phyloP scores from a whole-genome alignment of 139 green algal species.

The Chlorella sp. region DNA sequence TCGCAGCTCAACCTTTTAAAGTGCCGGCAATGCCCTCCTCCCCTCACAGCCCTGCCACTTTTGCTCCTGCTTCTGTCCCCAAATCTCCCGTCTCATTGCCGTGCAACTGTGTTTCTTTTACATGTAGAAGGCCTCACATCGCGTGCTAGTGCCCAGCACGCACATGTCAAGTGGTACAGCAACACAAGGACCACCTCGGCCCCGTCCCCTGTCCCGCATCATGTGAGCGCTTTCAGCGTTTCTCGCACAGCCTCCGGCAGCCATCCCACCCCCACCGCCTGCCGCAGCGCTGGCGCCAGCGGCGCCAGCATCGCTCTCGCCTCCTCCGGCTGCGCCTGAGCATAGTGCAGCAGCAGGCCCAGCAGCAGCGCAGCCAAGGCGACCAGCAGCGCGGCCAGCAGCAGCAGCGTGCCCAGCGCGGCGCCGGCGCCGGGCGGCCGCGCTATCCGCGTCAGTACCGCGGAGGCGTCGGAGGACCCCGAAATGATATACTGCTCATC shows the following conservation, averaged over 20 bases:
- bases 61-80: no score
- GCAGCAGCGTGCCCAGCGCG: not conserved
- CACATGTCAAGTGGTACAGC: no score
- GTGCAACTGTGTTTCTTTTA: no score
- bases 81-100: no score
- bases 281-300: not conserved
- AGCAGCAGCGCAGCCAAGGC: slow-evolving; percentile 20
- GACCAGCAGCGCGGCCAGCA: slow-evolving; percentile 2
- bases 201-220: not conserved
- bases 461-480: slow-evolving; percentile 40
- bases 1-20: no score
- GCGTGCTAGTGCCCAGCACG: no score
- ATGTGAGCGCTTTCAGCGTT: not conserved
- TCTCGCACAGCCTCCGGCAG: not conserved
- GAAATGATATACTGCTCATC: slow-evolving; percentile 42
- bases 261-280: not conserved
- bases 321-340: not conserved
- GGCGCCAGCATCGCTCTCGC: not conserved
- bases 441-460: slow-evolving; percentile 31
- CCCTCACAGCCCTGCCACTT: no score
- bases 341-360: slow-evolving; percentile 36
- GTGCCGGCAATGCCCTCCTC: no score
- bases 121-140: no score
- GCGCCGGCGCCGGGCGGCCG: not conserved
- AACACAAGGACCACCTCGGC: no score